Conservation (phyloP, 257 asterid species). For the Fraxinus cuspidata region DNA sequence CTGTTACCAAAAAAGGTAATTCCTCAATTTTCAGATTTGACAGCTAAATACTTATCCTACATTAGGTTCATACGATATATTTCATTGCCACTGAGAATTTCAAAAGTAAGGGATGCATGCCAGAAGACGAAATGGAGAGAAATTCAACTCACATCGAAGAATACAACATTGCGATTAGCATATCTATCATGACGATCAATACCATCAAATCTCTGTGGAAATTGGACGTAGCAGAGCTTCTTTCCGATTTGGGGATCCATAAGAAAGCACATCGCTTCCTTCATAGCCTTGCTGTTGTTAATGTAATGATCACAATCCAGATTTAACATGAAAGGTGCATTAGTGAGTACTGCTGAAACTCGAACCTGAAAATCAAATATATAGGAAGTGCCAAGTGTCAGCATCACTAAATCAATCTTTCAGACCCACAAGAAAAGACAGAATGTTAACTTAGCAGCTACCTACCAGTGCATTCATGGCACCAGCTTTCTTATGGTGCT, state of each 20-base stretch:
- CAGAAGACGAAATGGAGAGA: neutral
- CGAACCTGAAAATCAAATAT: constrained; percentile 49
- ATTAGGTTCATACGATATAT: neutral
- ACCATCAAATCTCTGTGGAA: constrained; percentile 85
- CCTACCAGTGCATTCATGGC: constrained; percentile 83
- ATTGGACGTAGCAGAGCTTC: constrained; percentile 87
- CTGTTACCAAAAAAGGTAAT: constrained; percentile 32
- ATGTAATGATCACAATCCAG: constrained; percentile 89
- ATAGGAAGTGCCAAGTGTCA: constrained; percentile 6
- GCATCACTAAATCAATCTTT: neutral
- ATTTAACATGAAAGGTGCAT: constrained; percentile 82
- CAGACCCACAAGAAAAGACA: neutral
- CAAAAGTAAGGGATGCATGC: neutral
- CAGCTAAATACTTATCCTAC: neutral
- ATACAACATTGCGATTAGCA: constrained; percentile 82
- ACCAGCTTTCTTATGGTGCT: constrained; percentile 89
- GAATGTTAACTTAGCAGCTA: constrained; percentile 1
- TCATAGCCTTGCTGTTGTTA: constrained; percentile 77
- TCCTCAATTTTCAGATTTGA: neutral
- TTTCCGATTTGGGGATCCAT: constrained; percentile 87
- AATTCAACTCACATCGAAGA: constrained; percentile 67
- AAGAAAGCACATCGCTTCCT: constrained; percentile 87
- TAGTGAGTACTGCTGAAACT: constrained; percentile 80
- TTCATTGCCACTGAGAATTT: neutral
- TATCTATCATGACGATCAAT: constrained; percentile 86